Percentiles rank a stretch among this genome's conserved stretches.
These are phyloP conservation scores for Juglanconis oblonga DNA, from an alignment of 2,329 filamentous ascomycete species.

Conservation along the genomic window DNA sequence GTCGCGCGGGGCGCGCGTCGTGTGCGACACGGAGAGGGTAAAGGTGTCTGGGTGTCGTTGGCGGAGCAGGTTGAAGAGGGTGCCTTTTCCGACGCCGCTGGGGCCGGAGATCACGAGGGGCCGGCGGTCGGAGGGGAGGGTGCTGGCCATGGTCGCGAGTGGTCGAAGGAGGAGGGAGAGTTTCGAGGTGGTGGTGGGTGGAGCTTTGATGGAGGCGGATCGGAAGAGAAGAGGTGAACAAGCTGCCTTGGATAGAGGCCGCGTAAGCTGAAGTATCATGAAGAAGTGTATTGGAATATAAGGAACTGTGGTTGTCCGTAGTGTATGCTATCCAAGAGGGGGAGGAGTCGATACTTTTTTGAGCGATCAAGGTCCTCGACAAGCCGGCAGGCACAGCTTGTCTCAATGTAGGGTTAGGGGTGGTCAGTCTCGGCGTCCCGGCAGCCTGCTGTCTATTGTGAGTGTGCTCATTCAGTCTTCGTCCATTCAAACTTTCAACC, in stretches of 20 bases:
- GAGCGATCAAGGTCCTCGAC: background rate
- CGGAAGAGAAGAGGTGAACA: background rate
- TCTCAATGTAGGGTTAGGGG: background rate
- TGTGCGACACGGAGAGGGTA: slow-evolving; percentile 65
- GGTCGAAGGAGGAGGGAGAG: background rate
- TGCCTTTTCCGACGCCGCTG: slow-evolving; percentile 78
- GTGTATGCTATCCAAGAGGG: background rate
- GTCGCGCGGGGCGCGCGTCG: slow-evolving; percentile 72
- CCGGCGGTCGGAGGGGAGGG: slow-evolving; percentile 46
- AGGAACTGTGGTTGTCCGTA: background rate
- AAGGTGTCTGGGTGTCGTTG: slow-evolving; percentile 45
- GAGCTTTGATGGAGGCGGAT: background rate
- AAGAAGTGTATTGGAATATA: background rate
- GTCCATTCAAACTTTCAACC: background rate
- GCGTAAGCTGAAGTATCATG: slow-evolving; percentile 12
- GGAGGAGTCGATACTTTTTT: background rate
- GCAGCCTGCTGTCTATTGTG: background rate
- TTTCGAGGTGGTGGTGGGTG: background rate
- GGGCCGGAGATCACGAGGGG: slow-evolving; percentile 79
- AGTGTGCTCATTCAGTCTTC: no score
- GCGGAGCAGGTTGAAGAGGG: slow-evolving; percentile 71
- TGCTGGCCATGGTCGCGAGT: slow-evolving; percentile 18
- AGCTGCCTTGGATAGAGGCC: slow-evolving; percentile 6
- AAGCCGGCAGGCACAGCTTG: background rate
- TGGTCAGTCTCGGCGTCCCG: background rate